These are phyloP conservation scores for Symbiotaphrina buchneri DNA, from an alignment of 495 filamentous ascomycete genomes.

Conservation along the genomic window DNA sequence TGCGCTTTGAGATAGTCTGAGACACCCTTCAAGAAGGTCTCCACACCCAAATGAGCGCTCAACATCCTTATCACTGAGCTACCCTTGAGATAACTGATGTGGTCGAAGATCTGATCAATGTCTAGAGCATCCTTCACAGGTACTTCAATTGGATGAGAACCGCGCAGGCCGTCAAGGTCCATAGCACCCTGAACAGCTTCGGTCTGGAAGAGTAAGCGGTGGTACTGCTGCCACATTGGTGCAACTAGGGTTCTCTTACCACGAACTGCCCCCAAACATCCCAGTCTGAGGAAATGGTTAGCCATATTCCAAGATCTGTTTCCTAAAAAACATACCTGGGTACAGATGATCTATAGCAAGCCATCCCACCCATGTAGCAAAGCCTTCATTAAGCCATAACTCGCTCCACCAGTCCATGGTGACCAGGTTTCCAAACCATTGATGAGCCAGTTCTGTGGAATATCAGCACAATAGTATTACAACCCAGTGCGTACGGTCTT, in stretches of 20 bases:
- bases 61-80: slow-evolving; percentile 92
- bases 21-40: slow-evolving; percentile 76
- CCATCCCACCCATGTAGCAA: slow-evolving; percentile 97
- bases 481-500: not conserved
- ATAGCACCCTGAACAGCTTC: slow-evolving; percentile 85
- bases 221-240: too few relatives aligned
- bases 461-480: not conserved
- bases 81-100: slow-evolving; percentile 88
- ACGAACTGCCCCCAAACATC: slow-evolving; percentile 92
- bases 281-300: slow-evolving; percentile 39
- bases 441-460: slow-evolving; percentile 61
- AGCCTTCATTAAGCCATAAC: slow-evolving; percentile 92
- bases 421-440: slow-evolving; percentile 97
- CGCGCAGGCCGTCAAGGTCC: slow-evolving; percentile 64
- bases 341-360: slow-evolving; percentile 76
- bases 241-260: too few relatives aligned
- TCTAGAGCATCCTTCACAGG: slow-evolving; percentile 75
- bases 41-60: slow-evolving; percentile 58
- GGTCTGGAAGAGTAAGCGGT: slow-evolving; percentile 39
- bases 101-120: slow-evolving; percentile 90
- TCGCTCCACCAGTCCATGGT: slow-evolving; percentile 87
- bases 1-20: slow-evolving; percentile 72
- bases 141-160: slow-evolving; percentile 88
- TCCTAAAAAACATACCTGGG: slow-evolving; percentile 27
- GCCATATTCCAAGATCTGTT: too few relatives aligned